phyloP scores from a whole-genome alignment of 345 rosid genomes.

The Lepidium africanum region DNA sequence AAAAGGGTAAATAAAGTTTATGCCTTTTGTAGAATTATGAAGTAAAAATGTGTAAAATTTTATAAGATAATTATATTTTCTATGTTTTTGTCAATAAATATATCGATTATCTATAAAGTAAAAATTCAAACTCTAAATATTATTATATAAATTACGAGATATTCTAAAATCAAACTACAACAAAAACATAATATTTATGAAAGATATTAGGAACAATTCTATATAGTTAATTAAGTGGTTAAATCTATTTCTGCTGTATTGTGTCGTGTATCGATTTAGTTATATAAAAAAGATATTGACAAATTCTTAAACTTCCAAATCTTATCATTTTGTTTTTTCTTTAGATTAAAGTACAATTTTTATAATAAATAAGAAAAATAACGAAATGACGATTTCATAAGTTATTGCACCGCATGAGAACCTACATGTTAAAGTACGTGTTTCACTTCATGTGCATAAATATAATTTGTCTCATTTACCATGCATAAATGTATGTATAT shows the following conservation, averaged over 20 bases:
- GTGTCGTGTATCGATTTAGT: too few relatives aligned
- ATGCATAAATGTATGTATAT: background rate
- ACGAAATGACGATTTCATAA: background rate
- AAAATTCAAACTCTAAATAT: too few relatives aligned
- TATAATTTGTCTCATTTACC: background rate
- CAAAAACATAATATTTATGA: too few relatives aligned
- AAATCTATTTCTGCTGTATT: too few relatives aligned
- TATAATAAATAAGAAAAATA: background rate
- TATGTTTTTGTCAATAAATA: too few relatives aligned
- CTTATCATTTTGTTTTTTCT: background rate
- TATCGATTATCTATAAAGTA: too few relatives aligned
- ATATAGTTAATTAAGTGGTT: too few relatives aligned
- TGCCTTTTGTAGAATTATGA: background rate
- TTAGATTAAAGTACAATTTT: background rate
- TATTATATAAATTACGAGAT: too few relatives aligned
- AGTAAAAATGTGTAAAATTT: background rate
- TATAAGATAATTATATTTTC: background rate
- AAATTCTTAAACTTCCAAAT: slow-evolving; percentile 9
- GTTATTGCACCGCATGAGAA: slow-evolving; percentile 6
- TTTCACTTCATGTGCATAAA: slow-evolving; percentile 2
- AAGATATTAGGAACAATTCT: too few relatives aligned
- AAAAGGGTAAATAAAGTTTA: background rate
- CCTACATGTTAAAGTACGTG: background rate
- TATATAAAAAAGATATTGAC: too few relatives aligned
- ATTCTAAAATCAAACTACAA: too few relatives aligned